Evolutionary conservation across 169 alveolate genomes (phyloP).

Genomic region (Miamiensis avidus): DNA sequence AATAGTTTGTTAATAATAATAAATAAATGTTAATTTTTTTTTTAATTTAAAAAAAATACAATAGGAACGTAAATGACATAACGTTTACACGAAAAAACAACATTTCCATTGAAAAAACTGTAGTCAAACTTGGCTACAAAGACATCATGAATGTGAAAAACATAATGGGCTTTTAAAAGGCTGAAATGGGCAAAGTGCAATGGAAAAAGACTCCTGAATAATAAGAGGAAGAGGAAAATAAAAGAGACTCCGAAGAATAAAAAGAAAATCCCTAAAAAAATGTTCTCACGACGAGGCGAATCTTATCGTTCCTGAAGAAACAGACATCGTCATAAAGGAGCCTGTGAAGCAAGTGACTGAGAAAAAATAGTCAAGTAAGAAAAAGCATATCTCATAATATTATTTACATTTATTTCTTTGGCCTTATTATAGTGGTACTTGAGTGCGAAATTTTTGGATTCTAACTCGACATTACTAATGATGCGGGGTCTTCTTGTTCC

Average conservation of each 20-base stretch:
- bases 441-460: slow-evolving; percentile 3
- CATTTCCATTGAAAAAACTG: not conserved
- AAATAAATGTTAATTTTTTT: no score
- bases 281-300: not conserved
- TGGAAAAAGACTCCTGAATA: no score
- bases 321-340: not conserved
- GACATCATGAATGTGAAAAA: not conserved
- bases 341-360: no score
- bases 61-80: no score
- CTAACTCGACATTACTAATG: slow-evolving; percentile 5
- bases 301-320: not conserved
- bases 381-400: not conserved
- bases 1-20: no score
- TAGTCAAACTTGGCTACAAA: not conserved
- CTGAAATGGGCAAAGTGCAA: not conserved
- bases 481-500: not conserved
- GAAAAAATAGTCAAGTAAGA: no score
- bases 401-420: no score
- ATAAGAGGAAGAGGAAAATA: no score
- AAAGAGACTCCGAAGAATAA: not conserved
- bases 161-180: not conserved
- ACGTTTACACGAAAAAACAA: not conserved
- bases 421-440: not conserved
- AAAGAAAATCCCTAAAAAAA: not conserved
- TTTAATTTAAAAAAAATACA: no score